These are phyloP conservation scores for Vigna nakashimae DNA, from an alignment of 306 rosid species.

Conservation along the genomic window DNA sequence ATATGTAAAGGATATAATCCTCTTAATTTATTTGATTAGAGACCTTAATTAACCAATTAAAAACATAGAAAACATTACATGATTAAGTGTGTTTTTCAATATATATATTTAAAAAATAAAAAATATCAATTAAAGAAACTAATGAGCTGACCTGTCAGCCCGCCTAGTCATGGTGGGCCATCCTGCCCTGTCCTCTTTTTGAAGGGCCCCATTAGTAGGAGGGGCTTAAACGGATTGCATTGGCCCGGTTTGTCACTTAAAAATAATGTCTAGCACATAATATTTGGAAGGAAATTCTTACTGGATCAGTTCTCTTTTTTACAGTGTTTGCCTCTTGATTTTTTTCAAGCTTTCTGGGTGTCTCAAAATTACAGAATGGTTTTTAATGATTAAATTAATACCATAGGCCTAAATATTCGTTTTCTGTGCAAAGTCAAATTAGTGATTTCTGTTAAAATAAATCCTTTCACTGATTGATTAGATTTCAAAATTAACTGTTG, in stretches of 20 bases:
- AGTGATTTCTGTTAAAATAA: constrained; percentile 16
- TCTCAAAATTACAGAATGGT: constrained; percentile 7
- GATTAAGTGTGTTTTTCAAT: too few relatives aligned
- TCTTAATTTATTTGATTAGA: too few relatives aligned
- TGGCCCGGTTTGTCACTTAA: neutral
- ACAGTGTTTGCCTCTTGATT: constrained; percentile 25
- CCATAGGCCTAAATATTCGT: constrained; percentile 18
- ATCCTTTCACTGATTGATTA: constrained; percentile 18
- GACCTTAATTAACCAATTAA: too few relatives aligned
- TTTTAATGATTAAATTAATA: constrained; percentile 25
- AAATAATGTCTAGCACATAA: constrained; percentile 1
- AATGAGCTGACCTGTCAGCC: too few relatives aligned
- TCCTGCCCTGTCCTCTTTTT: too few relatives aligned
- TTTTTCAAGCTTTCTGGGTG: constrained; percentile 9
- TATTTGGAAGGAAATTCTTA: constrained; percentile 20
- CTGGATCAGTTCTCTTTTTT: constrained; percentile 23
- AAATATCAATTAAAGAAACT: too few relatives aligned
- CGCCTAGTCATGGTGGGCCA: too few relatives aligned
- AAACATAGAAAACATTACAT: too few relatives aligned
- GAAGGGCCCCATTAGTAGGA: too few relatives aligned
- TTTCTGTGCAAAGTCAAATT: constrained; percentile 14
- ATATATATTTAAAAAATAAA: too few relatives aligned
- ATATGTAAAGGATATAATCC: too few relatives aligned
- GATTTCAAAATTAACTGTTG: constrained; percentile 17
- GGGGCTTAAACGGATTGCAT: too few relatives aligned